Base-by-base conservation (phyloP, 768 basidiomycete species). In the Coprinopsis sp. region DNA sequence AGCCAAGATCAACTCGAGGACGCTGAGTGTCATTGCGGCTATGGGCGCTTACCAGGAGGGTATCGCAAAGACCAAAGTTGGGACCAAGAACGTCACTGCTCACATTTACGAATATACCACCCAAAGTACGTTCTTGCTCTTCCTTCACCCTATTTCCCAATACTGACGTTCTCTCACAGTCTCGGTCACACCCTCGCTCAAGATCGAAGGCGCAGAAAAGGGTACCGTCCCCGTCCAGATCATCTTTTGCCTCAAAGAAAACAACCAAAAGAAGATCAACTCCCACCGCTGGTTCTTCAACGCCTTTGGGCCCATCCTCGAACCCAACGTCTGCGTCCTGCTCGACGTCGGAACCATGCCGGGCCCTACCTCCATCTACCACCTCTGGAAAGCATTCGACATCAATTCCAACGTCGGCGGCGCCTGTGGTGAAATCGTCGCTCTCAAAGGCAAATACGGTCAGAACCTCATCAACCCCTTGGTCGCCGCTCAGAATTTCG, bases 31-130 rank as follows among this genome's bases (percentile, higher is more conserved):
- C 27, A 78, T 99, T 49, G 95, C 94, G 11, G 82, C 92, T 3
- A 85, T 97, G 80, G 95, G 95, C 6, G 84, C 80, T 19, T 97
- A 97, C 62, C 95, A 98, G 68, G 93, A 96, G 47, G 94, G 91
- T 5, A 75, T 93, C 23, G 91, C 88, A 12, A 93, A 89, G 78
- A 87, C 82, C 61, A 72, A 82, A 58, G 83, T 96, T 50, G 90
- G 89, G 51, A 82, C 79, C 30, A 84, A 83, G 58, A 77, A 84
- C 0, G 95, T 98, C 6, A 76, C 81, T 1, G 91, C 91, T 0
- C 92, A 95, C 63, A 86, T 94, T 49, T 94, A 90, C 68, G 91
- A 94, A 63, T 92, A 91, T 65, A 97, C 94, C 4, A 87, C 92
- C 0, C 94, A 96, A 62, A 81, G 89, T 91, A 52, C 46, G 79